phyloP scores from a whole-genome alignment of 1,139 yeast species.

The Entelexis paramagnoliae region DNA sequence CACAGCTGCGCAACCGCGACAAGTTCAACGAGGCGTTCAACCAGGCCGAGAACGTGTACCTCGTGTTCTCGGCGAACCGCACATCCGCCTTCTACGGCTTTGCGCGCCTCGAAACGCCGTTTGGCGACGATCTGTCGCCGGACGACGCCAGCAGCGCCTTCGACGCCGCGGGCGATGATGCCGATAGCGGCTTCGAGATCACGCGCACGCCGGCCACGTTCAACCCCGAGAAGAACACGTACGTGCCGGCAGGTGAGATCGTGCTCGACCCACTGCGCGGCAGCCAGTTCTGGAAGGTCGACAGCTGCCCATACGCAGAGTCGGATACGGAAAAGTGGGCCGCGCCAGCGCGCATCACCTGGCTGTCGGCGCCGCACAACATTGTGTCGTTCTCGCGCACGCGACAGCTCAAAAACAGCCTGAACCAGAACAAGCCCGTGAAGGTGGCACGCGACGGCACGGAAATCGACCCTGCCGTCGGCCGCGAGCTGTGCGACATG shows the following conservation, averaged over 20 bases:
- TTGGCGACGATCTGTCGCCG: constrained; percentile 18
- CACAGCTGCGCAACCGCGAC: constrained; percentile 35
- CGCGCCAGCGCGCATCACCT: constrained; percentile 31
- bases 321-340: constrained; percentile 30
- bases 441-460: constrained; percentile 38
- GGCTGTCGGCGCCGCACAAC: constrained; percentile 29
- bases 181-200: background rate
- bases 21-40: constrained; percentile 32
- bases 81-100: constrained; percentile 35
- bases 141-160: background rate
- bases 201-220: background rate
- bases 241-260: constrained; percentile 33
- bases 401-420: constrained; percentile 30
- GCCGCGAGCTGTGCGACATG: constrained; percentile 28
- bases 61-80: constrained; percentile 36
- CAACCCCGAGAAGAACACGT: constrained; percentile 14
- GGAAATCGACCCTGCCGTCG: constrained; percentile 33
- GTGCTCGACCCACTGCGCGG: constrained; percentile 36
- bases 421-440: constrained; percentile 33
- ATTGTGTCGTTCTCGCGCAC: constrained; percentile 31
- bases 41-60: constrained; percentile 31
- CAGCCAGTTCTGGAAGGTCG: constrained; percentile 35
- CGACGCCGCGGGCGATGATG: background rate
- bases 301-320: constrained; percentile 22
- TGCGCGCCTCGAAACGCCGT: constrained; percentile 32